Conservation (phyloP, 768 basidiomycete species). For the Cyclocybe aegerita region DNA sequence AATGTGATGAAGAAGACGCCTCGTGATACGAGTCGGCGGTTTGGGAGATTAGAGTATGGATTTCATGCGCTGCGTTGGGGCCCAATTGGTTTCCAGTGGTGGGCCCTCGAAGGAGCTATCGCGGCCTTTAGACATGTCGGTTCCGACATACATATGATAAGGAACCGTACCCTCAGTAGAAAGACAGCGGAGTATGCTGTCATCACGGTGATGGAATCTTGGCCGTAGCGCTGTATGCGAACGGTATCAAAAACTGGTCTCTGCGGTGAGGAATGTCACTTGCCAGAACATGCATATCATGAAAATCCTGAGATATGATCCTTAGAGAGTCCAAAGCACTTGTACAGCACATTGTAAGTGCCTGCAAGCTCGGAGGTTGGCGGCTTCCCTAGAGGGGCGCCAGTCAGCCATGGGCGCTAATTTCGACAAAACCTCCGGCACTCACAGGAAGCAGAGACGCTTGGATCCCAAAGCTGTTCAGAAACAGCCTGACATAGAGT, state of each 20-base stretch:
- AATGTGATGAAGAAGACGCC: slow-evolving; percentile 54
- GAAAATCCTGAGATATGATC: slow-evolving; percentile 75
- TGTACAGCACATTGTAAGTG: slow-evolving; percentile 68
- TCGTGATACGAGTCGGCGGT: slow-evolving; percentile 80
- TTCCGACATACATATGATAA: slow-evolving; percentile 6
- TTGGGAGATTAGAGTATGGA: slow-evolving; percentile 61
- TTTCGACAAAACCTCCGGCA: slow-evolving; percentile 2
- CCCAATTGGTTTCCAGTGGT: slow-evolving; percentile 56
- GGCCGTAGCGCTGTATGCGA: slow-evolving; percentile 67
- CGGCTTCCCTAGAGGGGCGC: slow-evolving; percentile 46
- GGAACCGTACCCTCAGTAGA: slow-evolving; percentile 59
- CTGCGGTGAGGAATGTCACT: slow-evolving; percentile 19
- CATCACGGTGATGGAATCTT: slow-evolving; percentile 85
- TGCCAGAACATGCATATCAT: slow-evolving; percentile 72
- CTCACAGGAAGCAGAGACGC: slow-evolving; percentile 56
- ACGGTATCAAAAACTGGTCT: slow-evolving; percentile 5
- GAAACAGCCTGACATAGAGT: slow-evolving; percentile 74
- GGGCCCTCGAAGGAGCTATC: slow-evolving; percentile 68
- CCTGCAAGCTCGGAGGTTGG: slow-evolving; percentile 61
- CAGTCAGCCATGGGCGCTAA: background rate
- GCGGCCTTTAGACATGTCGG: background rate
- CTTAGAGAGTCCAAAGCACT: slow-evolving; percentile 71
- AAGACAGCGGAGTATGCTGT: slow-evolving; percentile 85
- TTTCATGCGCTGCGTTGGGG: slow-evolving; percentile 61
- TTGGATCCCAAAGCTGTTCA: slow-evolving; percentile 83